Base-by-base conservation (phyloP, 2,329 filamentous ascomycete species). In the Cordyceps tenuipes region DNA sequence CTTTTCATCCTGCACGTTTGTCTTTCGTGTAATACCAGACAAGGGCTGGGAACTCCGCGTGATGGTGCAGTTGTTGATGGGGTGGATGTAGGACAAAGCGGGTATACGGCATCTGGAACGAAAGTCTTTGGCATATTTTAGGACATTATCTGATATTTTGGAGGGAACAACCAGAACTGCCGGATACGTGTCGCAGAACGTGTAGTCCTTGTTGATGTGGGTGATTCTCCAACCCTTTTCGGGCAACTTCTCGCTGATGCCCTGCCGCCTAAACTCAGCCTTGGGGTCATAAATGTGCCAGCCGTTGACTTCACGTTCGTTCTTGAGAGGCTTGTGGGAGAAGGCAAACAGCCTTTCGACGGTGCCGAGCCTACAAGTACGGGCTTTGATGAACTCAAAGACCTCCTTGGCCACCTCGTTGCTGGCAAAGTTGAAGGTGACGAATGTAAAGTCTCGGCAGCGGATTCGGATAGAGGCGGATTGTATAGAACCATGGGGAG, bases 31-130 rank as follows among this genome's bases (percentile, higher is more conserved):
- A 26, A 97, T 83, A 15, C 94, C 94, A 1, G 93, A 89, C 61
- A 93, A 79, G 0, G 94, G 94, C 71, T 99, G 94, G 3, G 93
- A 96, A 69, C 91, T 96, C 70, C 94, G 83, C 2, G 93, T 97
- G 64, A 99, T 96, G 26, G 92, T 94, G 73, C 94, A 97, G 71
- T 96, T 96, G 71, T 97, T 99, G 67, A 97, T 81, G 0, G 91
- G 90, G 72, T 99, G 94, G n/a, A 97, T 84, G 72, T 99, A 99
- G 23, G 91, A 91, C 44, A 99, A 77, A 3, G 87, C 89, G 1
- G 94, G 94, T 72, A 99, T 92, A 62, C 94, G 87, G 64, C 88
- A 86, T 62, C 92, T 85, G 0, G 94, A 97, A 56, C 94, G 88
- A 74, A 96, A 97, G 63, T 86, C 84, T 62, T 87, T 89, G 29